A percentile compares a stretch with the other conserved stretches of the same genome.
Evolutionary conservation across 768 basidiomycete genomes (phyloP).

Genomic region (Crucibulum laeve): DNA sequence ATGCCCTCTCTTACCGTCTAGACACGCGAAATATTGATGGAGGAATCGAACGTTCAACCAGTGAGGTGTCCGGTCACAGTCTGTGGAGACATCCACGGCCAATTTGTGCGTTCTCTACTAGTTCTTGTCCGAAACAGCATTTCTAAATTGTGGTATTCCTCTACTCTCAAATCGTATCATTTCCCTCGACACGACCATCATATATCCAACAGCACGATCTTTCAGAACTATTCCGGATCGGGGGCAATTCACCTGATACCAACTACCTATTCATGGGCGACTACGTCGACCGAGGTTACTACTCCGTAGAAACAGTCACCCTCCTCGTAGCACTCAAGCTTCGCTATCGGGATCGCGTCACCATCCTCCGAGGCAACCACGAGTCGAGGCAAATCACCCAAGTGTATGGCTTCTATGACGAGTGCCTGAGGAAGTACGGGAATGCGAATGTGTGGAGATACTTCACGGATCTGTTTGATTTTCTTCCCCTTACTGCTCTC

Average conservation of each 20-base stretch:
- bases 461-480: conserved; percentile 99
- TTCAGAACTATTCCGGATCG: conserved; percentile 97
- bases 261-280: conserved; percentile 99
- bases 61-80: conserved; percentile 99
- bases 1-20: conserved; percentile 26
- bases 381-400: conserved; percentile 99
- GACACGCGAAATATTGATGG: conserved; percentile 98
- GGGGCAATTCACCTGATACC: conserved; percentile 97
- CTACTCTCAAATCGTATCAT: background rate
- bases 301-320: conserved; percentile 98
- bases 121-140: conserved; percentile 2
- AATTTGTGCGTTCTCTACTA: conserved; percentile 78
- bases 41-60: conserved; percentile 98
- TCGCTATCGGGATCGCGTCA: conserved; percentile 96
- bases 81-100: conserved; percentile 99
- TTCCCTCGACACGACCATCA: background rate
- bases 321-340: conserved; percentile 96
- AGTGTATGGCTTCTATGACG: conserved; percentile 99
- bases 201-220: conserved; percentile 81
- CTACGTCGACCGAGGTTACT: conserved; percentile 99
- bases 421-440: conserved; percentile 98
- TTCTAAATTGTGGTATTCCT: background rate
- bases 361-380: conserved; percentile 97
- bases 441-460: conserved; percentile 99
- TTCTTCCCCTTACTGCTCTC: conserved; percentile 92